Evolutionary conservation across 176 grass and related monocot species (phyloP), one percentile per base, ranked within the genome.

Genomic region (Oryza brachyantha): DNA sequence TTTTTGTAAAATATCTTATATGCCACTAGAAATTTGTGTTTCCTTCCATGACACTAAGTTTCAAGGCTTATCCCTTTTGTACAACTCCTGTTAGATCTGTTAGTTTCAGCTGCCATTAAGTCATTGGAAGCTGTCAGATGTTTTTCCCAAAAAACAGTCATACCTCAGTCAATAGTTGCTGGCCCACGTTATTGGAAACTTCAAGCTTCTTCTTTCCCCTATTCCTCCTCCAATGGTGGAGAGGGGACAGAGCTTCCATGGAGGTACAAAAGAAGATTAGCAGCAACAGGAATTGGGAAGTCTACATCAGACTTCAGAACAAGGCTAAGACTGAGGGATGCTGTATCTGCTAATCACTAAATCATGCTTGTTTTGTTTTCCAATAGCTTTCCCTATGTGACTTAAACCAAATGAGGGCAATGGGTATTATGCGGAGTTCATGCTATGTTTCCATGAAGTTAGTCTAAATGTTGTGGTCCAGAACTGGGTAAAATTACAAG

Each of bases 401-500:
- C 17, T 21, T 52, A 52, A 19, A 52, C 48, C 17, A 52, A 52
- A 5, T 52, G 4, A 21, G 48, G 48, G 21, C 21, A 17, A 52
- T 52, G 48, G 19, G 48, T 41, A 41, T 21, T n/a, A 52, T n/a
- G 48, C n/a, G 48, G 5, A n/a, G 19, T 26, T 24, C 10, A 43
- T 12, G 31, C 24, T 66, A 29, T 11, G 16, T 59, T 75, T 17
- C 26, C 29, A n/a, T 42, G 24, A 1, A 4, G 66, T 50, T 16
- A 69, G 32, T 39, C 42, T 55, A 32, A 64, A n/a, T 5, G 25
- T 38, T 72, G 42, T 78, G 29, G 66, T 78, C 43, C 36, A 74
- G 17, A 69, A 52, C 13, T 29, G 29, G 26, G 36, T 59, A 46
- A 66, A 74, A 35, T 48, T 4, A 38, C 57, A 76, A 34, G 3